These are phyloP conservation scores for Alternaria sp. DNA, from an alignment of 2,329 filamentous ascomycete species.

Conservation along the genomic window DNA sequence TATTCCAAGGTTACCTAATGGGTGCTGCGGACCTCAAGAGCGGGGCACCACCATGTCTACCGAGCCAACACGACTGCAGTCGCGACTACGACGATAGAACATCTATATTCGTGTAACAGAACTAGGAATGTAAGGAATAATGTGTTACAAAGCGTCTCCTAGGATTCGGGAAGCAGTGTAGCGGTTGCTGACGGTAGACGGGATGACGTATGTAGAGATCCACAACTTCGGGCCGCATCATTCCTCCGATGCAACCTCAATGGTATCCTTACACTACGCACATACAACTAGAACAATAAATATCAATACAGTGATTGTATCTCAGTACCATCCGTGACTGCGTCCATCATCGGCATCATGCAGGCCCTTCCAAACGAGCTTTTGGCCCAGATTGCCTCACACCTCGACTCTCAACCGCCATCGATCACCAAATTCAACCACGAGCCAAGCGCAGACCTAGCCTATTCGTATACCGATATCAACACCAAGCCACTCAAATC, in stretches of 20 bases:
- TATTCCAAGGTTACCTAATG: too few species aligned
- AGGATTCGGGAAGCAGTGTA: fast-evolving
- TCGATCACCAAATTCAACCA: constrained; percentile 44
- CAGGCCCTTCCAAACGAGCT: constrained; percentile 48
- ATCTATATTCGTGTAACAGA: too few species aligned
- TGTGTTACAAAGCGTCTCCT: fast-evolving
- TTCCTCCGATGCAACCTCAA: background rate
- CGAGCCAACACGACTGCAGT: too few species aligned
- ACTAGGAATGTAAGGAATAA: too few species aligned
- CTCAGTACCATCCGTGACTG: background rate
- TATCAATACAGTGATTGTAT: background rate
- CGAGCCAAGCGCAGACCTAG: constrained; percentile 41
- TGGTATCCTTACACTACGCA: background rate
- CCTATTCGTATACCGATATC: constrained; percentile 15
- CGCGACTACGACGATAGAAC: too few species aligned
- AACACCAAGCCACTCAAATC: constrained; percentile 36
- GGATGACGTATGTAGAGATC: constrained; percentile 1
- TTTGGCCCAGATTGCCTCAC: constrained; percentile 42
- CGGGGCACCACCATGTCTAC: too few species aligned
- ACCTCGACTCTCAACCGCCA: constrained; percentile 43
- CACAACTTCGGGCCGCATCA: background rate
- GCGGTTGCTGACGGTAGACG: background rate
- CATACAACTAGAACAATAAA: fast-evolving
- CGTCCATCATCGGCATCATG: constrained; percentile 18
- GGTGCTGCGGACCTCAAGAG: too few species aligned